Evolutionary conservation across 2,329 filamentous ascomycete genomes (phyloP), one percentile per base, ranked within the genome.

Genomic region (Eutypella sp.): DNA sequence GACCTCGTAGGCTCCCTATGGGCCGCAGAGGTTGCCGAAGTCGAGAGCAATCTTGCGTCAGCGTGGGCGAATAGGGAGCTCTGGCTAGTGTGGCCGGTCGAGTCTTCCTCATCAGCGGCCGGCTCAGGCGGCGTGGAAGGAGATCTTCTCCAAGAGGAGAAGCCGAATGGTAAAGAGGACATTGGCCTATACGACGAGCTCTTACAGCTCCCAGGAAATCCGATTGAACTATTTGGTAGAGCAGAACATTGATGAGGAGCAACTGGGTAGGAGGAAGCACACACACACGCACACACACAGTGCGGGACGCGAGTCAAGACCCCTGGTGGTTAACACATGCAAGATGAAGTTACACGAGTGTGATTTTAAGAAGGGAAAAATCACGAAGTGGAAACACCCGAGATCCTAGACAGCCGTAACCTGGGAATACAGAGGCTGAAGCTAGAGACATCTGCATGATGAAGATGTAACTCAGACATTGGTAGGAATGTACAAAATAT

Each of bases 1-100:
- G 84, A 88, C 45, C 85, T 75, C 41, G 85, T 82, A 4, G 85
- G 85, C 49, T 86, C 84, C 62, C 79, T 74, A 59, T 83, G 73
- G 48, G 54, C 61, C 13, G 60, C 52, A 15, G 70, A 68, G 27
- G 61, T 64, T 38, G 69, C 53, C 2, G 71, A 70, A 43, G 59
- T 59, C 10, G 62, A 61, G 27, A 65, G 55, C 36, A 56, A 47
- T 40, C 56, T 57, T 15, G 52, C 40, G 44, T 63, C 59, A 39
- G 41, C 45, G 25, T 52, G 29, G 9, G 40, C 40, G 41, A 46
- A 40, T 36, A 50, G 55, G 20, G 50, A 42, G n/a, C 29, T 41
- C 15, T 55, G 55, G 47, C 47, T 53, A 11, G 57, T 49, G 41
- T 46, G 58, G 53, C n/a, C 49, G 50, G 38, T 58, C 57, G 27